Evolutionary conservation across 202 grass and related monocot species (phyloP).

Genomic region (Miscanthus sacchariflorus): DNA sequence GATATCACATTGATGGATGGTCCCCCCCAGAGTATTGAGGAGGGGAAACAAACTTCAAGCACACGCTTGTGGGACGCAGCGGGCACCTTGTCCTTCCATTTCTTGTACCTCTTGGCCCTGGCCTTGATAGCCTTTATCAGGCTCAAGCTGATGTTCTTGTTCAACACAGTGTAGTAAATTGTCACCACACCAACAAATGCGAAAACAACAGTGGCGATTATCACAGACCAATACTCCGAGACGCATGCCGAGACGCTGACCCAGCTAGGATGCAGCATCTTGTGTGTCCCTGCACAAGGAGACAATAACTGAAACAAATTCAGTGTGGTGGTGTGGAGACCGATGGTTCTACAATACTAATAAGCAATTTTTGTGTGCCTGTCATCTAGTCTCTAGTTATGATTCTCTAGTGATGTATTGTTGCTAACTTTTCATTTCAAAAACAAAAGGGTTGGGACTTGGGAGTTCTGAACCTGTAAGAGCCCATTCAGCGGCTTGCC

Average conservation of each 20-base stretch:
- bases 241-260: slow-evolving; percentile 38
- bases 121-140: no score
- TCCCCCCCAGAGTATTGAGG: no score
- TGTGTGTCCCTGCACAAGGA: slow-evolving; percentile 37
- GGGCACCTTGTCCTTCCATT: no score
- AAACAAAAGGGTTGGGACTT: neutral
- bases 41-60: no score
- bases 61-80: no score
- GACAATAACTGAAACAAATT: neutral
- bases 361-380: neutral
- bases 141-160: slow-evolving; percentile 45
- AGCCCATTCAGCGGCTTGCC: neutral
- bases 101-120: no score
- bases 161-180: slow-evolving; percentile 33
- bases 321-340: neutral
- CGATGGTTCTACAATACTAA: neutral
- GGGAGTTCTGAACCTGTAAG: neutral
- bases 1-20: no score
- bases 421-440: neutral
- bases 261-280: slow-evolving; percentile 64
- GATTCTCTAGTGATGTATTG: no score
- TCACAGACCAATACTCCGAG: slow-evolving; percentile 47
- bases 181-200: slow-evolving; percentile 46
- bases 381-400: neutral
- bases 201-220: slow-evolving; percentile 31